A percentile compares a stretch with the other conserved stretches of the same genome.
Conservation (phyloP, 1,284 basidiomycete genomes). For the Apiotrichum domesticum region DNA sequence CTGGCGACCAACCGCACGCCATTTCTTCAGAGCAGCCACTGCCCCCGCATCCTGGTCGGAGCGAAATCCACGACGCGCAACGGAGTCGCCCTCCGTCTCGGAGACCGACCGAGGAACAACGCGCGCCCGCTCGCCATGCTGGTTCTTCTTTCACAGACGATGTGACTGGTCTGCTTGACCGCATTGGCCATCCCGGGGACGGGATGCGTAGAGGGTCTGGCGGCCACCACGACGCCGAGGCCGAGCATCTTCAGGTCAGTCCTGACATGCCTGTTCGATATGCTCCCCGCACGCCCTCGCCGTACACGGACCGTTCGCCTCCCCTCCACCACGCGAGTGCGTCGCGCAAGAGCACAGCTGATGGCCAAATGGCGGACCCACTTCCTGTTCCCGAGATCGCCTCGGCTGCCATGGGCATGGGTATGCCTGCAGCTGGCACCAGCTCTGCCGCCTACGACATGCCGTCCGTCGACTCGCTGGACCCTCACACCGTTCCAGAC, state of each 20-base stretch:
- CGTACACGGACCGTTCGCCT: conserved; percentile 2
- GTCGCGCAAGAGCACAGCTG: not conserved
- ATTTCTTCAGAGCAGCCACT: not conserved
- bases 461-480: not conserved
- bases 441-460: not conserved
- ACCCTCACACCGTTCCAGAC: not conserved
- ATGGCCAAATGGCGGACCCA: not conserved
- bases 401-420: too few relatives aligned
- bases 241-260: conserved; percentile 13
- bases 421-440: not conserved
- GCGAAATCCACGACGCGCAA: not conserved
- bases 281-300: conserved; percentile 1
- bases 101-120: not conserved
- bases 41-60: not conserved
- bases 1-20: not conserved
- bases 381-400: not conserved
- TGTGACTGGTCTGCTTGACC: conserved; percentile 22
- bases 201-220: not conserved
- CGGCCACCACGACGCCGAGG: conserved; percentile 1
- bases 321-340: not conserved
- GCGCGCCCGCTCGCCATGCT: not conserved
- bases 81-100: not conserved
- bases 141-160: conserved; percentile 35
- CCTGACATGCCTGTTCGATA: conserved; percentile 2
- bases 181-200: conserved; percentile 12